These are phyloP conservation scores for Lipomyces kockii DNA, from an alignment of 805 yeast genomes.

Conservation along the genomic window DNA sequence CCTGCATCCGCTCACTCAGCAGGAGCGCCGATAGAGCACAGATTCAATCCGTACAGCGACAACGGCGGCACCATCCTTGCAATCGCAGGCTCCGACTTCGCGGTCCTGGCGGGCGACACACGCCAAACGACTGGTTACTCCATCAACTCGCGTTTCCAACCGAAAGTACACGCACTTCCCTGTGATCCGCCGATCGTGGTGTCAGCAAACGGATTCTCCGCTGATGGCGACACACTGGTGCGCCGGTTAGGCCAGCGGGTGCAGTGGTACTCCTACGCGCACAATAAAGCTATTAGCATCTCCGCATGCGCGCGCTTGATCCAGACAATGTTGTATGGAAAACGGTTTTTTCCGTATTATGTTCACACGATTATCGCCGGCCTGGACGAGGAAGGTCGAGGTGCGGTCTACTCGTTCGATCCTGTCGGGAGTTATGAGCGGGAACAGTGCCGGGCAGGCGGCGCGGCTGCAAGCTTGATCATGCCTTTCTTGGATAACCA, in stretches of 20 bases:
- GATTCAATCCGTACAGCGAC: conserved; percentile 86
- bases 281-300: conserved; percentile 65
- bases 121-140: conserved; percentile 93
- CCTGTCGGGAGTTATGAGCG: conserved; percentile 98
- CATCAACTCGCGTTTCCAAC: conserved; percentile 90
- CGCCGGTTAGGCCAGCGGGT: conserved; percentile 66
- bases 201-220: conserved; percentile 95
- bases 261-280: conserved; percentile 91
- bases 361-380: conserved; percentile 96
- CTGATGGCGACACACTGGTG: conserved; percentile 87
- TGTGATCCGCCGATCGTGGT: conserved; percentile 69
- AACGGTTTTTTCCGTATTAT: conserved; percentile 95
- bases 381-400: conserved; percentile 86
- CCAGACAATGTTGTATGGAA: conserved; percentile 87
- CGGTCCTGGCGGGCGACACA: conserved; percentile 97
- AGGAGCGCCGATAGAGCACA: conserved; percentile 76
- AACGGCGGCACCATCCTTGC: conserved; percentile 98
- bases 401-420: conserved; percentile 94
- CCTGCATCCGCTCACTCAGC: conserved; percentile 18
- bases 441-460: conserved; percentile 97
- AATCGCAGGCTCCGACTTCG: conserved; percentile 96
- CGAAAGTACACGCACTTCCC: conserved; percentile 86
- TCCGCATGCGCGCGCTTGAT: conserved; percentile 85
- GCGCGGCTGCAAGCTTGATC: conserved; percentile 93
- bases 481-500: conserved; percentile 98